Conservation (phyloP, 192 early-diverging fungal species). For the Coemansia pectinata region DNA sequence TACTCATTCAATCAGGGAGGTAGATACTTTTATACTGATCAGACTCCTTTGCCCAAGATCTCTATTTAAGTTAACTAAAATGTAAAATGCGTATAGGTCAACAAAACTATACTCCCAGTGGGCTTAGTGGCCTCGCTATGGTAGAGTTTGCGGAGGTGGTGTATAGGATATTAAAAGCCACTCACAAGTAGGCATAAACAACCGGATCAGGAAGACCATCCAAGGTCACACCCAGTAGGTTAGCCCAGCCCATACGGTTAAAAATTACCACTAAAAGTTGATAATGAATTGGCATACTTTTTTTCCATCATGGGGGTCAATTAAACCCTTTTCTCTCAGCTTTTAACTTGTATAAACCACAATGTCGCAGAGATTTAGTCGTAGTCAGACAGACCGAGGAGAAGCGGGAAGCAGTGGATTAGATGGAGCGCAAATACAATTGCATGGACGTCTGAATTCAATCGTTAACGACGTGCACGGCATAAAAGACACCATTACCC, state of each 20-base stretch:
- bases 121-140: no score
- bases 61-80: no score
- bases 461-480: constrained; percentile 11
- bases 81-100: no score
- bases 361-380: constrained; percentile 12
- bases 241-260: background rate
- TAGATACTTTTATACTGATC: no score
- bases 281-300: background rate
- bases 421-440: constrained; percentile 23
- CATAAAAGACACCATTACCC: constrained; percentile 13
- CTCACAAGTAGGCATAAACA: no score
- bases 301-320: background rate
- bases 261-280: background rate
- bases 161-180: no score
- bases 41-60: no score
- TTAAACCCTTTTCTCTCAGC: background rate
- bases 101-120: no score
- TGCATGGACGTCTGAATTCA: constrained; percentile 7
- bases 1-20: no score
- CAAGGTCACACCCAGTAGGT: background rate
- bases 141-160: no score
- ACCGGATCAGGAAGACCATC: no score
- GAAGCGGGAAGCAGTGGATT: background rate
- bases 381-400: background rate
- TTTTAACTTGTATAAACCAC: background rate